These are phyloP conservation scores for Podospora comata DNA, from an alignment of 495 filamentous ascomycete genomes.

Conservation along the genomic window DNA sequence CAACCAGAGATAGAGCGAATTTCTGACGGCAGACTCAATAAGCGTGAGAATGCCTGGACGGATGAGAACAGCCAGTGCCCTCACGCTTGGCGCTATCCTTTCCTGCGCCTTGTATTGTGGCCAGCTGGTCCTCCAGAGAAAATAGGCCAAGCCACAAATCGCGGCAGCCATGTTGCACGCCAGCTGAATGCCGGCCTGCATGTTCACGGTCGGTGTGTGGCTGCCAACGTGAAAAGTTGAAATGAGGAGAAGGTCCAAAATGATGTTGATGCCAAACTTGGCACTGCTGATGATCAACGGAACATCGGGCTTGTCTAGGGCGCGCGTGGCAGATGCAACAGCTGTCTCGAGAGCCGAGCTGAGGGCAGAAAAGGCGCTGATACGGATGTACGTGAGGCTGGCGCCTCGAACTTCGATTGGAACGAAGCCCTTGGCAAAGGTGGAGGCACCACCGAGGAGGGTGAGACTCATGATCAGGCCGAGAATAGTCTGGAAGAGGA, in stretches of 20 bases:
- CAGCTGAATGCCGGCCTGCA: slow-evolving; percentile 62
- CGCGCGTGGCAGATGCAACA: slow-evolving; percentile 58
- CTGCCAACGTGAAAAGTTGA: slow-evolving; percentile 62
- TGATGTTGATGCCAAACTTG: slow-evolving; percentile 64
- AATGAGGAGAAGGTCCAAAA: slow-evolving; percentile 67
- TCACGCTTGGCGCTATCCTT: slow-evolving; percentile 33
- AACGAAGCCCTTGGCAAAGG: slow-evolving; percentile 61
- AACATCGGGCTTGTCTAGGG: slow-evolving; percentile 70
- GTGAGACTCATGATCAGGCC: slow-evolving; percentile 60
- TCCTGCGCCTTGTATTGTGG: slow-evolving; percentile 5
- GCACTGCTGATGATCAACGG: slow-evolving; percentile 64
- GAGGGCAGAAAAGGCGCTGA: slow-evolving; percentile 59
- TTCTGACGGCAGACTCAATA: slow-evolving; percentile 62
- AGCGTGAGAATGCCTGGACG: slow-evolving; percentile 59
- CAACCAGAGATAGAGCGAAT: slow-evolving; percentile 71
- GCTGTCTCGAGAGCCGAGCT: slow-evolving; percentile 63
- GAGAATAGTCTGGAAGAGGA: slow-evolving; percentile 55
- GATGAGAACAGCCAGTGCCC: slow-evolving; percentile 49
- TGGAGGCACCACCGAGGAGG: slow-evolving; percentile 54
- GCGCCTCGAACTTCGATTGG: slow-evolving; percentile 53
- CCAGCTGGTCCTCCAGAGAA: slow-evolving; percentile 44
- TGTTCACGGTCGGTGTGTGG: slow-evolving; percentile 54
- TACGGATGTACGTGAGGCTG: slow-evolving; percentile 63
- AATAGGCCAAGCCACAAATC: slow-evolving; percentile 57
- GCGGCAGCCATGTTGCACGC: slow-evolving; percentile 59